Evolutionary conservation across 2,329 filamentous ascomycete species (phyloP), one percentile per base, ranked within the genome.

Genomic region (Plenodomus tracheiphilus): DNA sequence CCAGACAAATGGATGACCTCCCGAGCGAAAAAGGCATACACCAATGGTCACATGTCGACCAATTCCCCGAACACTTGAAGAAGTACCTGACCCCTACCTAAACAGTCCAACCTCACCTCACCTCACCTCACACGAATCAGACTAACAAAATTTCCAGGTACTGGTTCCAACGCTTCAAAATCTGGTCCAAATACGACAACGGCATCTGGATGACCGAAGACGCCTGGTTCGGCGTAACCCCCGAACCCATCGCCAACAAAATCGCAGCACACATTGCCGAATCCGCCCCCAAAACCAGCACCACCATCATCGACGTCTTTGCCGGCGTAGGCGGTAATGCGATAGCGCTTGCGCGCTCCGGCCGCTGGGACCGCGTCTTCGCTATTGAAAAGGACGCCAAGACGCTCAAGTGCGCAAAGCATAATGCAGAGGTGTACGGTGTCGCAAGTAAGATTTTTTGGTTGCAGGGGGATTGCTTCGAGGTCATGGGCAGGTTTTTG

Each of bases 171-270:
- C 84, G 94, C 51, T 86, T 94, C 71, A 87, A 85, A 43, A 89
- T 99, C 58, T 99, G 96, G 74, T 86, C 87, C 15, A 82, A 81
- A 61, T 99, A 97, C 69, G 87, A 97, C 69, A 82, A 92, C 49
- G 93, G 91, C 46, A 82, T 99, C 58, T 87, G 85, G 78, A 85
- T 99, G 80, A 99, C 95, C 0, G 86, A 96, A 69, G 87, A 93
- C 74, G 88, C 91, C 45, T 99, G 94, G 94, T 99, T 94, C 70
- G 94, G 92, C 46, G 92, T 97, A 7, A 99, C 95, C 0, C 92
- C 94, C 13, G 93, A 99, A 71, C 88, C 89, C 4, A 84, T 99
- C 28, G 28, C 21, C 15, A 53, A 47, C 50, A 85, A 87, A 74
- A 90, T 96, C 44, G 90, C 92, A 15, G 67, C 79, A 13, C 88